Evolutionary conservation across 2,329 filamentous ascomycete species (phyloP).

Genomic region (Sporothrix pseudoabietina): DNA sequence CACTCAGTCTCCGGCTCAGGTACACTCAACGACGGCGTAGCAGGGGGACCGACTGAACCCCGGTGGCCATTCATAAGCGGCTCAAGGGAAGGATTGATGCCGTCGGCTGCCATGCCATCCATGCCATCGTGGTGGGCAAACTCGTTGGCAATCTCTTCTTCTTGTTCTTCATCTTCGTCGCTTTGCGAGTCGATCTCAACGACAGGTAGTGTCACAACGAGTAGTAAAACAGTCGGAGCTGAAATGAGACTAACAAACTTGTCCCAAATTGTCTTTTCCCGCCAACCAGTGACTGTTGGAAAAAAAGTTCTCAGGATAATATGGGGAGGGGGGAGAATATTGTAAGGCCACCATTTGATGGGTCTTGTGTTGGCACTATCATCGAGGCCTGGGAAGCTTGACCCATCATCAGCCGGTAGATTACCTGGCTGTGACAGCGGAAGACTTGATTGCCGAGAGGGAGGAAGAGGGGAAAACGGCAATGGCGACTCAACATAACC

Average conservation of each 20-base stretch:
- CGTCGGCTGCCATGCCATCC: not conserved
- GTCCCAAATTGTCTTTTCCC: slow-evolving; percentile 79
- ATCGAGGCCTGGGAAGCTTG: slow-evolving; percentile 51
- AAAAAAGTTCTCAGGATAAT: slow-evolving; percentile 75
- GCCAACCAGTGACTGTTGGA: slow-evolving; percentile 82
- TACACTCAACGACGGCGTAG: slow-evolving; percentile 25
- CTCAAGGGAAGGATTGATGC: not conserved
- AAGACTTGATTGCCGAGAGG: slow-evolving; percentile 56
- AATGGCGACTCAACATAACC: slow-evolving; percentile 63
- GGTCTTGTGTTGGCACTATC: slow-evolving; percentile 46
- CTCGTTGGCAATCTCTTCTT: slow-evolving; percentile 36
- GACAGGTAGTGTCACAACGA: slow-evolving; percentile 89
- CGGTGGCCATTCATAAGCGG: slow-evolving; percentile 5
- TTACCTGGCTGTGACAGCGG: slow-evolving; percentile 48
- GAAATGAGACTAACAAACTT: slow-evolving; percentile 79
- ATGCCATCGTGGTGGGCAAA: not conserved
- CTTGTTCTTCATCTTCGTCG: slow-evolving; percentile 46
- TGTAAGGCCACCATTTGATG: slow-evolving; percentile 80
- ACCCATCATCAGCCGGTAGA: slow-evolving; percentile 35
- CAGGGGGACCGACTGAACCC: not conserved
- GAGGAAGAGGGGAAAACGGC: slow-evolving; percentile 45
- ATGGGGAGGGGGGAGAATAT: slow-evolving; percentile 69
- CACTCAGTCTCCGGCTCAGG: slow-evolving; percentile 57
- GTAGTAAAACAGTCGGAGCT: slow-evolving; percentile 84
- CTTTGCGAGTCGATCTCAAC: slow-evolving; percentile 70